Base-by-base conservation (phyloP, 1,139 yeast genomes). In the Geotrichum macrosporum region DNA sequence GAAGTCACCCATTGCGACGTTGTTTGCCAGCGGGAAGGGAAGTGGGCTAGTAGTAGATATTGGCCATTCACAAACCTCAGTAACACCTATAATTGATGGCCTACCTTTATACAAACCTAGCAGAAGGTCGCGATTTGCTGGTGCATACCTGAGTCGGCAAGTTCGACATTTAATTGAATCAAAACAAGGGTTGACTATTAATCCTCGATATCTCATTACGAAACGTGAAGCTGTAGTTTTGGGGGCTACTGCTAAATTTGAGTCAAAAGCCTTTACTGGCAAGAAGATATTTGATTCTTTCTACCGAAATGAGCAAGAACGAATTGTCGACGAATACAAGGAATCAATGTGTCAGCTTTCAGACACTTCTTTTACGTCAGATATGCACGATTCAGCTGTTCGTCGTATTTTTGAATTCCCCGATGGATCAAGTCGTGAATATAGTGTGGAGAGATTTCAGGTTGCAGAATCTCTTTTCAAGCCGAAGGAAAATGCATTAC, bases 71-170 rank as follows among this genome's bases (percentile, higher is more conserved):
- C 71, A 84, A 1, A 74, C 81, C 13, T 80, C 92, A 47, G 95
- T 84, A 2, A 84, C 96, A 1, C 97, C 99, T 0, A 94, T 92
- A 2, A 78, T 89, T 46, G 99, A 92, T 66, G 98, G 98, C 3
- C 77, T 92, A 62, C 85, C 94, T 38, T 71, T 92, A 50, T 56
- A 84, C 77, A 62, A 84, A 48, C 57, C 64, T 1, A 55, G 61
- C 31, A 48, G 60, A 12, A 53, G 63, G 15, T 56, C 69, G 21
- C 55, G 57, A 10, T 51, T 52, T 44, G 74, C 73, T 1, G 75
- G 75, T 2, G 57, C 59, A 36, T 67, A 57, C 48, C 52, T 70
- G 29, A 64, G 58, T 50, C 47, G 46, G 18, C 61, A 63, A 39
- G 54, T 66, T 33, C 50, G 50, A 15, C 56, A 58, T 21, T 43